Base-by-base conservation (phyloP, 2,329 filamentous ascomycete species). In the Hymenoscyphus infarciens region DNA sequence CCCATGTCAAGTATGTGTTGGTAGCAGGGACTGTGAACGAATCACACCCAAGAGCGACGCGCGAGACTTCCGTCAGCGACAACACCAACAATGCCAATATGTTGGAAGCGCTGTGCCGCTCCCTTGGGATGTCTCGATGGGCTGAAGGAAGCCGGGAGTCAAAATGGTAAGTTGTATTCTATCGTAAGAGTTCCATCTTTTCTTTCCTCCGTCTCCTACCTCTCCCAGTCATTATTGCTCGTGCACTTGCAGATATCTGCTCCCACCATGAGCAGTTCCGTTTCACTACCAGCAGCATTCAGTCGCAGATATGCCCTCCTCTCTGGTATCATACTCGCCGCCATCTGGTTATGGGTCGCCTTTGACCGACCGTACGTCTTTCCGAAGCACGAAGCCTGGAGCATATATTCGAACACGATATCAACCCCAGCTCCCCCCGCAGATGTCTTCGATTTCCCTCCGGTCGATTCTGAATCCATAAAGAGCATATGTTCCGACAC, bases 401-500 rank as follows among this genome's bases (percentile, higher is more conserved):
- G 16, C 10, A 7, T 39, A 33, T 35, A 35, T 19, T 57, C 55
- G 16, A 49, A 59, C 52, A 19, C 25, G 29, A 10, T 10, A 15
- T 42, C 35, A 5, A 16, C 5, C 31, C 10, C 56, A 38, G 19
- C 57, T 29, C 39, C 57, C 5, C 13, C 8, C 25, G 29, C 45
- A 19, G 63, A 66, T 60, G 22, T 65, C 52, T 70, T 70, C 64
- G 66, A 70, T 61, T 60, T 59, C n/a, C 60, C 68, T 19, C 61
- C 65, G 4, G 49, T 71, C 33, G 56, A 70, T 15, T 71, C 69
- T 1, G 54, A 66, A 10, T 62, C 65, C 0, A 66, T 73, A 19
- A 63, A 63, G 35, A 57, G 35, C 13, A 56, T 71, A 16, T 73
- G 71, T 58, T 54, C 35, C 2, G 60, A 59, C 4, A 70, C 68